A percentile compares a stretch with the other conserved stretches of the same genome.
Conservation (phyloP, 2,329 filamentous ascomycete species). For the Bipolaris oryzae region DNA sequence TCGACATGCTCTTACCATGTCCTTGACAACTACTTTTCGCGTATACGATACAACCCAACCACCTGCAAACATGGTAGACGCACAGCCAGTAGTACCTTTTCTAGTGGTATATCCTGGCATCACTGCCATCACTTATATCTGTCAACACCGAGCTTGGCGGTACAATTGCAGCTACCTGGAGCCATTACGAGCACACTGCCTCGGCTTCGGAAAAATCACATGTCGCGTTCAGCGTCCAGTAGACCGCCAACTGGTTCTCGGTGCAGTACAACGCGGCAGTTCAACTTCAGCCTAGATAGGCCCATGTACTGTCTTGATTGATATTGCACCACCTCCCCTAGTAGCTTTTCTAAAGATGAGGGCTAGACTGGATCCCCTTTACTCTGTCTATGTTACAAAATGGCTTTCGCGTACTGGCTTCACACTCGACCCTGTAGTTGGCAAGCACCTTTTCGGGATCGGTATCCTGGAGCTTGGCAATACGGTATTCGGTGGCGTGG, state of each 20-base stretch:
- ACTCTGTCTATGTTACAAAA: slow-evolving; percentile 12
- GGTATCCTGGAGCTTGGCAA: slow-evolving; percentile 13
- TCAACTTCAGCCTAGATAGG: background rate
- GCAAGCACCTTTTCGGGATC: background rate
- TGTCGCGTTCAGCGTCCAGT: too few relatives aligned
- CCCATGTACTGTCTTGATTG: background rate
- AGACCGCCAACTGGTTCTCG: too few relatives aligned
- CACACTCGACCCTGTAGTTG: slow-evolving; percentile 1
- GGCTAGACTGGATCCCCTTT: background rate
- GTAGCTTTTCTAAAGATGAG: background rate
- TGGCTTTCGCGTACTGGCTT: slow-evolving; percentile 12
- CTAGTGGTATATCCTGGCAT: background rate
- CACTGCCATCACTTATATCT: background rate
- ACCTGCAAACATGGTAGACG: background rate
- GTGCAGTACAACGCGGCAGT: too few relatives aligned
- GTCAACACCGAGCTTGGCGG: background rate
- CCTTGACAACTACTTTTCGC: background rate
- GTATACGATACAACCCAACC: background rate
- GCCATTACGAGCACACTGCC: too few relatives aligned
- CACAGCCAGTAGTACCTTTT: background rate
- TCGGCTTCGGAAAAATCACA: too few relatives aligned
- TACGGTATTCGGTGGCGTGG: slow-evolving; percentile 8
- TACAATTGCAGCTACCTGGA: background rate
- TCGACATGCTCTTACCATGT: background rate
- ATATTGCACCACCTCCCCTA: background rate